Evolutionary conservation across 2,329 filamentous ascomycete genomes (phyloP), one percentile per base, ranked within the genome.

Genomic region (Sarocladiaceae sp.): DNA sequence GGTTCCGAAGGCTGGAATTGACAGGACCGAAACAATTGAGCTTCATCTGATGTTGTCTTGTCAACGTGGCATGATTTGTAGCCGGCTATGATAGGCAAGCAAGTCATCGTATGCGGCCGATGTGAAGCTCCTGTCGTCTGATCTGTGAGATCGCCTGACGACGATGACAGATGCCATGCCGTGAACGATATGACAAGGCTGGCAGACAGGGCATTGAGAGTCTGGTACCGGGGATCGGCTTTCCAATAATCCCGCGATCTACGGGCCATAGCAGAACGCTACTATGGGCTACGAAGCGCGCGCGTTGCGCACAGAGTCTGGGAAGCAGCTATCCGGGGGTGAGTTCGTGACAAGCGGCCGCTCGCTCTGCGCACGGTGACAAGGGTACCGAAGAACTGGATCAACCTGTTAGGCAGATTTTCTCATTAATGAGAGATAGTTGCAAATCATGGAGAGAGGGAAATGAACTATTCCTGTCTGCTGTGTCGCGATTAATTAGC

Each of bases 41-140:
- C 23, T 10, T 40, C 37, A n/a, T 44, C 40, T 44, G 40, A 44
- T 44, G 40, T 28, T 44, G 40, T 12, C n/a, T 22, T 44, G 40
- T 44, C 40, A 44, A 31, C 15, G 29, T 8, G 15, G 35, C 18
- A n/a, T 8, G 18, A 17, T 37, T 6, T n/a, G 15, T 8, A 31
- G 8, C 29, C 15, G 8, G 29, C 15, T 15, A 15, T 31, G 29
- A 15, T 31, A 8, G 8, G 8, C 8, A 15, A 15, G 29, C 15
- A 8, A 15, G 29, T 15, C 29, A 31, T 31, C 15, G 8, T 8
- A 15, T 12, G 6, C 35, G n/a, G 15, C 35, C 35, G 35, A 37
- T 37, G 35, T 37, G n/a, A 10, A 17, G 7, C 8, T 17, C 12
- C 6, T 37, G n/a, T 12, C 6, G 8, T 37, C 15, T 37, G 8